Base-by-base conservation (phyloP, 1,139 yeast species). In the Sugiyamaella grinbergsii region DNA sequence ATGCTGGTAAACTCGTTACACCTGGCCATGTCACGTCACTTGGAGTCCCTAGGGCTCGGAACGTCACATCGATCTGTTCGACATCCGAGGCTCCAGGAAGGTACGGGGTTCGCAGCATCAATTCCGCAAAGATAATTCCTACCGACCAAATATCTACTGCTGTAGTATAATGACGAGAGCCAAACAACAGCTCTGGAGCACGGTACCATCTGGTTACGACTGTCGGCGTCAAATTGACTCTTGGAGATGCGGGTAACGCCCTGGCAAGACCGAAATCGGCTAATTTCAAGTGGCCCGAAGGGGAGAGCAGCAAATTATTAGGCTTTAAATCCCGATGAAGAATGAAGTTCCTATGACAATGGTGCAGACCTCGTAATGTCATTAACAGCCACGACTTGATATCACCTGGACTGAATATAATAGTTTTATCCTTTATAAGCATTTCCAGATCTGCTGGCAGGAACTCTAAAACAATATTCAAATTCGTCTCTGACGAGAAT, bases 251-350 rank as follows among this genome's bases (percentile, higher is more conserved):
- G 1, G 94, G 93, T 55, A 88, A 72, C 1, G 91, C 80, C 53
- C 98, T 71, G 0, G 98, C 98, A 48, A 93, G 76, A 61, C 98
- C 98, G 73, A 93, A 93, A 87, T 93, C 98, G 5, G 98, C 98
- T 57, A 93, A 79, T 67, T 93, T 93, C 58, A 93, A 73, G 58
- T 85, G 83, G 0, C 98, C 98, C 54, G 80, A 80, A 0, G 96
- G 95, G 0, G 96, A 85, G 37, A 93, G 74, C 51, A 93, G 73
- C 69, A 93, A 75, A 74, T 91, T 96, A 55, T 70, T 69, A 5
- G 76, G 76, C 58, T 72, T 72, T 51, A 72, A 57, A 64, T 72
- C 77, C 56, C 99, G 80, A 66, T 93, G 99, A 48, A 93, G 72
- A 22, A 94, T 85, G 62, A 82, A 86, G 63, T 90, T 87, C 55